A percentile compares a stretch with the other conserved stretches of the same genome.
These are phyloP conservation scores for Chlamydomonas eustigma DNA, from an alignment of 139 green algal genomes.

Conservation along the genomic window DNA sequence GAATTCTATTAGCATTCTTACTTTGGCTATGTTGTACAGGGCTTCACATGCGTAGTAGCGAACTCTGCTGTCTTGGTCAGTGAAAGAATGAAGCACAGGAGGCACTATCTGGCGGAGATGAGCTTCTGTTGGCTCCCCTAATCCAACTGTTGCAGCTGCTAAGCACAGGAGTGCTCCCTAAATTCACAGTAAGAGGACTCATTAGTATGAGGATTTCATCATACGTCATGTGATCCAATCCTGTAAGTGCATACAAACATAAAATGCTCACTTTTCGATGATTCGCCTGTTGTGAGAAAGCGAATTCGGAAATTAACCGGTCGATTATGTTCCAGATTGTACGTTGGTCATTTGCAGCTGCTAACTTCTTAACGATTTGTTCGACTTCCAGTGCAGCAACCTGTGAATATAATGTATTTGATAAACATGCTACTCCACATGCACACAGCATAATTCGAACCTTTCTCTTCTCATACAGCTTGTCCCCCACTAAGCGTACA, in stretches of 20 bases:
- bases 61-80: conserved; percentile 40
- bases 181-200: no score
- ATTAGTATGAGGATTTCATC: no score
- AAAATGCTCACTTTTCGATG: conserved; percentile 77
- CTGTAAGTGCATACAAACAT: no score
- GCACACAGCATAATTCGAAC: neutral
- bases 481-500: conserved; percentile 56
- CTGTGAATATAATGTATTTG: conserved; percentile 18
- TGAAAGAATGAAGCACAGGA: conserved; percentile 80
- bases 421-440: conserved; percentile 35
- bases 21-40: conserved; percentile 97
- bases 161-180: conserved; percentile 92
- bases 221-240: no score
- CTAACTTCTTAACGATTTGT: conserved; percentile 60
- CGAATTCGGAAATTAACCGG: conserved; percentile 65
- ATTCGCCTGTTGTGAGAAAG: conserved; percentile 72
- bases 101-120: conserved; percentile 75
- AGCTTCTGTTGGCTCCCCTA: conserved; percentile 55
- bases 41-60: conserved; percentile 95
- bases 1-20: no score
- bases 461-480: conserved; percentile 95
- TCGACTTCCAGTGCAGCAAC: conserved; percentile 56
- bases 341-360: conserved; percentile 37
- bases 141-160: conserved; percentile 83
- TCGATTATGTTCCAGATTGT: conserved; percentile 59